Evolutionary conservation across 1,284 basidiomycete species (phyloP).

Genomic region (Schizopora paradoxa): DNA sequence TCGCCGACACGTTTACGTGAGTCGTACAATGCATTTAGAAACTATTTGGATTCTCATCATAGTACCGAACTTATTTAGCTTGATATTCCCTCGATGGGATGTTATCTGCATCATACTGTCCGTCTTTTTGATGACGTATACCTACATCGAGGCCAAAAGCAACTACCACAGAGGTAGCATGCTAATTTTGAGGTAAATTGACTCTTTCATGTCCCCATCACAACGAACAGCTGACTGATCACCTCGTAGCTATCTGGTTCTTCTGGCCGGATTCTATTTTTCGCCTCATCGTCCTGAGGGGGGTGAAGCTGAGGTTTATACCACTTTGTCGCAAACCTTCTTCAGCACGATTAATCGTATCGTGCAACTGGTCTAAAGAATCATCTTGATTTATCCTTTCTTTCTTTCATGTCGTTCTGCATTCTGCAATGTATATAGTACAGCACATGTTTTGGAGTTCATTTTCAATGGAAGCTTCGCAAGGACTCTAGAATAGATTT

Average conservation of each 20-base stretch:
- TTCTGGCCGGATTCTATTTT: conserved; percentile 57
- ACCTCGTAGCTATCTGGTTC: conserved; percentile 47
- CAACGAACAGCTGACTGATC: neutral
- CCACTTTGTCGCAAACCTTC: too few species aligned
- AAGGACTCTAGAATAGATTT: conserved; percentile 51
- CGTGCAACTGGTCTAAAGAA: too few species aligned
- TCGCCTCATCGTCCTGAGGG: conserved; percentile 35
- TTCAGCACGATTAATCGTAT: too few species aligned
- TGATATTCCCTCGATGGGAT: conserved; percentile 99
- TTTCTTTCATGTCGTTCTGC: too few species aligned
- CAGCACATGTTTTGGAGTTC: too few species aligned
- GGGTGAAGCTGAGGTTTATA: too few species aligned
- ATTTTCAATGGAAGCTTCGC: conserved; percentile 59
- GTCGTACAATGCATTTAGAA: conserved; percentile 29
- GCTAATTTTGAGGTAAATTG: conserved; percentile 75
- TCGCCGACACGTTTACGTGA: conserved; percentile 86
- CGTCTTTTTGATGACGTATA: conserved; percentile 97
- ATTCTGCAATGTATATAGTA: too few species aligned
- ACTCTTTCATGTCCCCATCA: conserved; percentile 2
- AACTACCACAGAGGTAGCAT: conserved; percentile 97
- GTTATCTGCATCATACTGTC: conserved; percentile 92
- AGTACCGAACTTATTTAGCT: conserved; percentile 39
- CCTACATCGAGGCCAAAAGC: conserved; percentile 96
- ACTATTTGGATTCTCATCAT: neutral
- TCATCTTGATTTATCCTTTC: too few species aligned